Evolutionary conservation across 495 filamentous ascomycete genomes (phyloP), one percentile per base, ranked within the genome.

Genomic region (Viridothelium virens): DNA sequence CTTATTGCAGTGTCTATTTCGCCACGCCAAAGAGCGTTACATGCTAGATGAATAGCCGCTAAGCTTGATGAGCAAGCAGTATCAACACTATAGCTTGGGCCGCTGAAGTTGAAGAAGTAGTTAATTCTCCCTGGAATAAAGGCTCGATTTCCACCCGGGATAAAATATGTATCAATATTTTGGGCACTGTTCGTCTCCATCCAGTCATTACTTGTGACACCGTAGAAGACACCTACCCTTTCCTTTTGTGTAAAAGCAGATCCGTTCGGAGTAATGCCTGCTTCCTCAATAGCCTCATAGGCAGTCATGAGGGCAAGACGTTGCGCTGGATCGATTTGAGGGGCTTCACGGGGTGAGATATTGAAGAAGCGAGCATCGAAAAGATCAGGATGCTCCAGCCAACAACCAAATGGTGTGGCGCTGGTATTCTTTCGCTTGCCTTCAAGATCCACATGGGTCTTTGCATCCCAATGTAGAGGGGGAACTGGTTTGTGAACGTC

Each of bases 381-480:
- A 65, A 68, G 50, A 25, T 67, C 73, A 9, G 73, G 41, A 31
- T 65, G 11, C 5, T 53, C 10, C 66, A 65, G 69, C 2, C 4
- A 50, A 25, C 63, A 65, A 6, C 39, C 44, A 33, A 37, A 65
- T 6, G 39, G 41, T 18, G 46, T 48, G 2, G 1, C 3, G 47
- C 4, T 65, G 3, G 39, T 33, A n/a, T 65, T 65, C 3, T 5
- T 25, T 36, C 37, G 69, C 38, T 80, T 78, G 5, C 79, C 81
- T 10, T 71, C 71, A 0, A 77, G 74, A 70, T 84, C 80, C 41
- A 62, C 73, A 63, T 84, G 79, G 0, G 76, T 72, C 0, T 78
- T 69, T 2, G 79, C 39, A 64, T 83, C 77, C 38, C 80, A 84
- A 25, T 81, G 73, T 65, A 80, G 77, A 0, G 68, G 61, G 0